A percentile compares a stretch with the other conserved stretches of the same genome.
These are phyloP conservation scores for Rhytidiadelphus loreus DNA, from an alignment of 225 moss, liverwort and hornwort genomes.

Conservation along the genomic window DNA sequence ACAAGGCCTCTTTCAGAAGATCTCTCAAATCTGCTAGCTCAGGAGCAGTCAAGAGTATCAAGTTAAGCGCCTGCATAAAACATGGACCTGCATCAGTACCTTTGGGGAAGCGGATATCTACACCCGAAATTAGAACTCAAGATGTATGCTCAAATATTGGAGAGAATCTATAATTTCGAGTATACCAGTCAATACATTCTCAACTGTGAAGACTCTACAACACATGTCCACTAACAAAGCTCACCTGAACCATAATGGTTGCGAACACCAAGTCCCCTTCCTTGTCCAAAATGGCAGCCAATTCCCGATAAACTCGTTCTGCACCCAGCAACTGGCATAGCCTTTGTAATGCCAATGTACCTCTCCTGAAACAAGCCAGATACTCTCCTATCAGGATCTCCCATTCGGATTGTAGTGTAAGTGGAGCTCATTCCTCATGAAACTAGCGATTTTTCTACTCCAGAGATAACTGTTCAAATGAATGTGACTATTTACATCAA, in stretches of 20 bases:
- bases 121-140: background rate
- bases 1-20: slow-evolving; percentile 61
- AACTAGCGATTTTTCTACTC: background rate
- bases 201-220: background rate
- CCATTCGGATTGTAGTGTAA: background rate
- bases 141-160: background rate
- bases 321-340: slow-evolving; percentile 74
- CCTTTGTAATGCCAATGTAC: slow-evolving; percentile 62
- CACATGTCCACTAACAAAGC: background rate
- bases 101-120: background rate
- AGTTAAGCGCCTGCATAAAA: slow-evolving; percentile 66
- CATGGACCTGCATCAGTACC: background rate
- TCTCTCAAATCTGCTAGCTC: slow-evolving; percentile 73
- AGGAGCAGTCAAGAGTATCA: slow-evolving; percentile 85
- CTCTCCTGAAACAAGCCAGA: slow-evolving; percentile 53
- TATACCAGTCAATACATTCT: background rate
- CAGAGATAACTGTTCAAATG: background rate
- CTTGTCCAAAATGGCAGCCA: slow-evolving; percentile 69
- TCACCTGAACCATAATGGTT: slow-evolving; percentile 88
- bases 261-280: slow-evolving; percentile 87
- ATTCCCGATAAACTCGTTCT: slow-evolving; percentile 76
- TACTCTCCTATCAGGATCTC: background rate
- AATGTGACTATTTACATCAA: background rate
- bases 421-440: background rate
- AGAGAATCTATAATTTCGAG: background rate